phyloP scores from a whole-genome alignment of 2,329 filamentous ascomycete genomes.

The Lecanicillium sp. region DNA sequence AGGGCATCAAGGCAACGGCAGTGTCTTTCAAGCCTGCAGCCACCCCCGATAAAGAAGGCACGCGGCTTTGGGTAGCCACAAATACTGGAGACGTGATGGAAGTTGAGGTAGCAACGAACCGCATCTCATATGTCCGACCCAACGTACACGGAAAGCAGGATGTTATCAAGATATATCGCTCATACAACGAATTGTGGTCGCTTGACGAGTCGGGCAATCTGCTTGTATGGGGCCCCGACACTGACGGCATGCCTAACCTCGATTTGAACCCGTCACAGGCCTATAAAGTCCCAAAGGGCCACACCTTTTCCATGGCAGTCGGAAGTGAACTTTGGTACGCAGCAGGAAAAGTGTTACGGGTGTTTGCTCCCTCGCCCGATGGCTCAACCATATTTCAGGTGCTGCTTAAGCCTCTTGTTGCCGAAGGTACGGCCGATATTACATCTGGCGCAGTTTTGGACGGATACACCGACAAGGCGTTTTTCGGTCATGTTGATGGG shows the following conservation, averaged over 20 bases:
- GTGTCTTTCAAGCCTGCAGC: constrained; percentile 78
- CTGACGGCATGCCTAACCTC: constrained; percentile 63
- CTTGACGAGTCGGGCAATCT: constrained; percentile 83
- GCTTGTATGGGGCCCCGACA: constrained; percentile 76
- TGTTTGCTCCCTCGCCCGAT: constrained; percentile 68
- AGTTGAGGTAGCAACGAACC: constrained; percentile 69
- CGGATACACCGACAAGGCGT: constrained; percentile 69
- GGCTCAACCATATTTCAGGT: constrained; percentile 67
- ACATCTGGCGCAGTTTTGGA: constrained; percentile 73
- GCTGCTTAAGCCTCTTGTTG: constrained; percentile 59
- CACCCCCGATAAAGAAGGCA: constrained; percentile 72
- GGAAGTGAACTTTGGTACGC: constrained; percentile 82
- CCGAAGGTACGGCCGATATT: constrained; percentile 73
- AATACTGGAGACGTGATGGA: constrained; percentile 84
- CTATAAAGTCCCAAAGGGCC: constrained; percentile 70
- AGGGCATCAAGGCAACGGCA: constrained; percentile 74
- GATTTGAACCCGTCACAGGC: constrained; percentile 61
- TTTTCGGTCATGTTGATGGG: constrained; percentile 86
- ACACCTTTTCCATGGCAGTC: constrained; percentile 84
- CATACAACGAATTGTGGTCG: constrained; percentile 87
- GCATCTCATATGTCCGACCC: constrained; percentile 57
- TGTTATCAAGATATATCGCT: constrained; percentile 76
- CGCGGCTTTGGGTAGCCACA: constrained; percentile 80
- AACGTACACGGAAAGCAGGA: constrained; percentile 71
- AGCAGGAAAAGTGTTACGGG: constrained; percentile 74